Conservation (phyloP, 257 asterid species). For the Nicotiana knightiana region DNA sequence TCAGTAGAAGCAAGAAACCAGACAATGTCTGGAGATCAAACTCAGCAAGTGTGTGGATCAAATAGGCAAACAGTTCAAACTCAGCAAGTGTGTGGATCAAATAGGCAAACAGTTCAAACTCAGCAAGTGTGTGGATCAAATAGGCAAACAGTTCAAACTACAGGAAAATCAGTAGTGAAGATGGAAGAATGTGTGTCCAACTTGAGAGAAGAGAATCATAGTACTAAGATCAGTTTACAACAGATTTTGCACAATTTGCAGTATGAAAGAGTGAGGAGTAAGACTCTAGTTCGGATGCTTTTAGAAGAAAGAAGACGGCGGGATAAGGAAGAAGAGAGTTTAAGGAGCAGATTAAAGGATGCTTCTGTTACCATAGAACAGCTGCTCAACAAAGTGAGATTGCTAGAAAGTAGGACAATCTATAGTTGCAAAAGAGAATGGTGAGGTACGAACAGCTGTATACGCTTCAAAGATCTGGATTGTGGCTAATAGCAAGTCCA, state of each 20-base stretch:
- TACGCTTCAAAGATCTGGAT: neutral
- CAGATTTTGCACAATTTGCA: slow-evolving; percentile 21
- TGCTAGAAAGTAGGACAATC: slow-evolving; percentile 20
- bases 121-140: slow-evolving; percentile 4
- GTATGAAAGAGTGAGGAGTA: slow-evolving; percentile 26
- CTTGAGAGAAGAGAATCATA: slow-evolving; percentile 33
- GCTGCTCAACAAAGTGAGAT: slow-evolving; percentile 40
- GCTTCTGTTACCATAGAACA: slow-evolving; percentile 44
- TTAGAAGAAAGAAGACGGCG: slow-evolving; percentile 41
- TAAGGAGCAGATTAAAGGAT: slow-evolving; percentile 41
- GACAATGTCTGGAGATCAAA: neutral
- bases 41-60: slow-evolving; percentile 8
- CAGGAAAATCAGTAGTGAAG: slow-evolving; percentile 19
- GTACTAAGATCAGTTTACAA: slow-evolving; percentile 29
- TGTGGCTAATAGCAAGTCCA: neutral
- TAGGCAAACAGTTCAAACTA: neutral
- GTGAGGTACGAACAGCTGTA: neutral
- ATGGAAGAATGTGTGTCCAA: slow-evolving; percentile 8
- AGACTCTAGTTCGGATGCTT: slow-evolving; percentile 20
- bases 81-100: slow-evolving; percentile 5
- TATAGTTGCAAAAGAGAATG: slow-evolving; percentile 9
- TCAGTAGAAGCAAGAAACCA: slow-evolving; percentile 15
- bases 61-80: slow-evolving; percentile 3
- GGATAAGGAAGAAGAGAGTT: slow-evolving; percentile 35
- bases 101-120: slow-evolving; percentile 1